Percentiles rank a stretch among this genome's conserved stretches.
phyloP scores from a whole-genome alignment of 2,329 filamentous ascomycete species.

The Paraphaeosphaeria sporulosa region DNA sequence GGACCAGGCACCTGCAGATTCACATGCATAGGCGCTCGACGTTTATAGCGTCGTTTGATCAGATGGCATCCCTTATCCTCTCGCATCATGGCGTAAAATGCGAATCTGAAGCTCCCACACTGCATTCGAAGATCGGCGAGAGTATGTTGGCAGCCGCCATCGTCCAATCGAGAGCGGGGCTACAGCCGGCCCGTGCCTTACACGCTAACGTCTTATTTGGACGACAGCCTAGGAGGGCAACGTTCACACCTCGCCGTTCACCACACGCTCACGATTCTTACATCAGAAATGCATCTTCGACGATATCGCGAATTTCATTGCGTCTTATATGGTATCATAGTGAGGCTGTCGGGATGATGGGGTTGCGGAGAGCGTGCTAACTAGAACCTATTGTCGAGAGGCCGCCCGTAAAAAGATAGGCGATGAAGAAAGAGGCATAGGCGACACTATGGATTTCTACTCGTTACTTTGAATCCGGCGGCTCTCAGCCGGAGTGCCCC shows the following conservation, averaged over 20 bases:
- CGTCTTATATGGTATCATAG: not conserved
- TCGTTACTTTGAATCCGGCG: not conserved
- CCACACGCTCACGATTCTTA: not conserved
- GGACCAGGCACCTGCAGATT: not conserved
- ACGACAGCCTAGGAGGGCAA: not conserved
- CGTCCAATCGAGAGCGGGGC: not conserved
- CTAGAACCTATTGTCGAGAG: not conserved
- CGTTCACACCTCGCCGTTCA: not conserved
- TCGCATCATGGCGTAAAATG: not conserved
- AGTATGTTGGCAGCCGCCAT: not conserved
- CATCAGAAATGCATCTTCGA: slow-evolving; percentile 3
- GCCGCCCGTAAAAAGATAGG: not conserved
- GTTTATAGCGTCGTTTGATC: not conserved
- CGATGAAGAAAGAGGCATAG: not conserved
- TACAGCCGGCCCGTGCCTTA: not conserved
- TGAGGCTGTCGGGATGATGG: not conserved
- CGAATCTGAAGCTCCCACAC: not conserved
- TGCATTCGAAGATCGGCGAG: not conserved
- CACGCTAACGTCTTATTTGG: not conserved
- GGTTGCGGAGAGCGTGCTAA: not conserved
- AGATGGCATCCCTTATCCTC: not conserved
- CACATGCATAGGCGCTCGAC: not conserved
- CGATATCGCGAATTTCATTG: not conserved
- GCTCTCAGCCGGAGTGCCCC: not conserved
- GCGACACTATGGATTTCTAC: not conserved